Base-by-base conservation (phyloP, 140 eudicot genomes). In the Cichorium intybus region DNA sequence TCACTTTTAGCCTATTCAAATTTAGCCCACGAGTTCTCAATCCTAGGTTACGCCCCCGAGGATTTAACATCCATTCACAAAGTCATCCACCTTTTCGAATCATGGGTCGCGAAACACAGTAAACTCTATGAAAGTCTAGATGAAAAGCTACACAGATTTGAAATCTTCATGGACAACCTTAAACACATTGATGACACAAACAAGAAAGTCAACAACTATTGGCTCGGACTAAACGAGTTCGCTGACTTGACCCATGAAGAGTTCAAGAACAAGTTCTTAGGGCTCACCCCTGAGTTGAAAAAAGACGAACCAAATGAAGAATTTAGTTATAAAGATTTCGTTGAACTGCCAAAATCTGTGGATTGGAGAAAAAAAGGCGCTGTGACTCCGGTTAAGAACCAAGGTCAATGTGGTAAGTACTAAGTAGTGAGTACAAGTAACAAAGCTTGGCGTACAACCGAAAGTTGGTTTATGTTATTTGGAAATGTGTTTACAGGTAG, bases 281-380 rank as follows among this genome's bases (percentile, higher is more conserved):
- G 98, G 21, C 87, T 92, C 37, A 81, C 72, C 55, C 82, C 61
- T 54, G 81, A 79, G 35, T 17, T 84, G 60, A 88, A 81, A 48
- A 71, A 57, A 48, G 65, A 74, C 20, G 57, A 22, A 60, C 39
- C 84, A 43, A 33, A 69, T 18, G 75, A 75, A 46, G 88, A 83
- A 4, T 92, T 88, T 28, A 75, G 60, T 27, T 85, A 88, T 60
- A 67, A 79, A 31, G 89, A 88, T 77, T 75, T 88, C 7, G 81
- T 74, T 5, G 82, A 70, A 39, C 31, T 92, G 72, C 98, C 98
- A 0, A 88, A 83, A 48, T 92, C 97, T 8, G 87, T 92, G 24
- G 98, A 92, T 62, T 92, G 98, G 98, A 88, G 98, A 60, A 83
- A 92, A 78, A 92, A 85, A 80, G 98, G 96, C 16, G 98, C 95